A percentile compares a stretch with the other conserved stretches of the same genome.
These are phyloP conservation scores for Trichoderma sp. DNA, from an alignment of 2,329 filamentous ascomycete genomes.

Conservation along the genomic window DNA sequence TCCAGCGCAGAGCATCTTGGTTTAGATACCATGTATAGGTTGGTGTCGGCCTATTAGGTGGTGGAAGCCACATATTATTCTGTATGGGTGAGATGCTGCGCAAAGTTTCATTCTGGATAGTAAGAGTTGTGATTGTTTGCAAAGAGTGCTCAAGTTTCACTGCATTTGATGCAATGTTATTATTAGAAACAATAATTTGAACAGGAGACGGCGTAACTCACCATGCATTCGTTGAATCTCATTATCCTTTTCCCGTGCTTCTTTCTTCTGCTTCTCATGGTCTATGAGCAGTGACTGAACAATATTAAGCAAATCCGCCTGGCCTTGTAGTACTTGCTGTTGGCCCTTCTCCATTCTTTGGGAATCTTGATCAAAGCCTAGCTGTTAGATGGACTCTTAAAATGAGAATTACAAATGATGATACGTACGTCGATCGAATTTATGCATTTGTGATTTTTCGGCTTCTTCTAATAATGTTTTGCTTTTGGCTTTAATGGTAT, in stretches of 20 bases:
- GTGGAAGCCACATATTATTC: not conserved
- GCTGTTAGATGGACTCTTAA: not conserved
- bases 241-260: not conserved
- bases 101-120: not conserved
- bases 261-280: conserved; percentile 2
- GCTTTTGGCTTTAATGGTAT: not conserved
- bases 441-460: not conserved
- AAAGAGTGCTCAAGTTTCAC: not conserved
- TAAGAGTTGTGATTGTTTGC: not conserved
- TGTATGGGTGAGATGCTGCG: not conserved
- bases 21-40: not conserved
- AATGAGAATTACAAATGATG: not conserved
- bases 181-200: not conserved
- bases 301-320: not conserved
- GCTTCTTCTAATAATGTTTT: not conserved
- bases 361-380: not conserved
- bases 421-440: not conserved
- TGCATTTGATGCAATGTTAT: not conserved
- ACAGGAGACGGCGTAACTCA: not conserved
- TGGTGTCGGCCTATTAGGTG: not conserved
- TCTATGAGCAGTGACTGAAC: conserved; percentile 1
- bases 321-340: not conserved
- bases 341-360: not conserved
- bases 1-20: not conserved
- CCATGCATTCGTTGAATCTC: conserved; percentile 2